phyloP scores from a whole-genome alignment of 129 eudicot species.

The Artemisia annua region DNA sequence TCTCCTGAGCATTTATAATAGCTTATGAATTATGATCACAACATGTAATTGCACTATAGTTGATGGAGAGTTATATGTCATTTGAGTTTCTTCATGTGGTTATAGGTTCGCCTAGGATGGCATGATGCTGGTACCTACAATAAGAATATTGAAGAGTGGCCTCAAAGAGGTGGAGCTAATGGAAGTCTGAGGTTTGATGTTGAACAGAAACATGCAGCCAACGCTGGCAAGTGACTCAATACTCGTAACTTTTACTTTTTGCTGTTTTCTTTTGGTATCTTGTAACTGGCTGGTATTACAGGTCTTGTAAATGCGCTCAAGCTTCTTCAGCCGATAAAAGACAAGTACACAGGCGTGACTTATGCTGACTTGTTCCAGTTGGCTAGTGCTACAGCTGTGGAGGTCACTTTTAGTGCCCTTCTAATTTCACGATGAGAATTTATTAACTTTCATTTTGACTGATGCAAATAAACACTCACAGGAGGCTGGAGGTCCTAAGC shows the following conservation, averaged over 20 bases:
- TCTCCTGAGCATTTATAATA: constrained; percentile 9
- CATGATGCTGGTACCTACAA: constrained; percentile 98
- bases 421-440: background rate
- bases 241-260: constrained; percentile 6
- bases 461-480: constrained; percentile 26
- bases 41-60: constrained; percentile 8
- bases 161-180: constrained; percentile 96
- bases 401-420: constrained; percentile 50
- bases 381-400: constrained; percentile 99
- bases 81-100: constrained; percentile 12
- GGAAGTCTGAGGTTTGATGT: constrained; percentile 92
- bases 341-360: constrained; percentile 75
- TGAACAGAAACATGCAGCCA: constrained; percentile 92
- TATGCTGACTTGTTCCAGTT: constrained; percentile 94
- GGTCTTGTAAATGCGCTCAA: constrained; percentile 96
- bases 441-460: background rate
- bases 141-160: constrained; percentile 94
- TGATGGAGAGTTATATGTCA: background rate
- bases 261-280: background rate
- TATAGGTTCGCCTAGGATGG: constrained; percentile 95
- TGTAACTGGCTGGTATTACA: constrained; percentile 42
- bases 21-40: constrained; percentile 12
- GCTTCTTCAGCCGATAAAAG: constrained; percentile 94
- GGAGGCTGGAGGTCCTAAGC: constrained; percentile 99
- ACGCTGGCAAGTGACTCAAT: constrained; percentile 68